Evolutionary conservation across 2,329 filamentous ascomycete genomes (phyloP).

Genomic region (Gnomoniopsis smithogilvyi): DNA sequence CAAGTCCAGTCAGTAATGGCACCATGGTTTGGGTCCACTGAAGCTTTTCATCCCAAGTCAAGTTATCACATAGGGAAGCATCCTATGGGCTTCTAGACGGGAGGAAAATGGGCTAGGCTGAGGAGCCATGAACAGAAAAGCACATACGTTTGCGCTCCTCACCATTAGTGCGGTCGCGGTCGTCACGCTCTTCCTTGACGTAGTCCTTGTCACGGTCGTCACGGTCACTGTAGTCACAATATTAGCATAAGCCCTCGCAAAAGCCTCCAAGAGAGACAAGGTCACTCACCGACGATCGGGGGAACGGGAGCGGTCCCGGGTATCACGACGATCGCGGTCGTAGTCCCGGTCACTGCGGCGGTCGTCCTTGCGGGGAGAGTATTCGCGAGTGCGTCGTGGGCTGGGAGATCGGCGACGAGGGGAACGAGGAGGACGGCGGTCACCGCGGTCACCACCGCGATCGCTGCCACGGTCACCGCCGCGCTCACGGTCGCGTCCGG

Average conservation of each 20-base stretch:
- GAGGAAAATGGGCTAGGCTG: not conserved
- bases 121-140: constrained; percentile 24
- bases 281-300: constrained; percentile 55
- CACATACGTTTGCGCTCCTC: constrained; percentile 84
- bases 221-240: constrained; percentile 37
- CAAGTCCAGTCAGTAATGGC: constrained; percentile 19
- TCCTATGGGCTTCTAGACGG: not conserved
- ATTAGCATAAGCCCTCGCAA: constrained; percentile 40
- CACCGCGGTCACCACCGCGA: constrained; percentile 24
- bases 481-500: constrained; percentile 74
- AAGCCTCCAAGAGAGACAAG: constrained; percentile 24
- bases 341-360: constrained; percentile 77
- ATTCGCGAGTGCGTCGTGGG: constrained; percentile 71
- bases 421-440: constrained; percentile 50
- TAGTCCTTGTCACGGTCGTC: constrained; percentile 47
- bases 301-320: constrained; percentile 71
- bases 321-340: constrained; percentile 70
- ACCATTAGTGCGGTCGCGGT: constrained; percentile 74
- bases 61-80: not conserved
- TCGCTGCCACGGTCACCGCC: constrained; percentile 3
- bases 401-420: constrained; percentile 69
- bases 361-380: constrained; percentile 86
- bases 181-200: constrained; percentile 63
- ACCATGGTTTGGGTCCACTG: constrained; percentile 33
- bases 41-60: not conserved